Percentiles rank a stretch among this genome's conserved stretches.
These are phyloP conservation scores for Penicillium sp. DNA, from an alignment of 2,329 filamentous ascomycete genomes.

Conservation along the genomic window DNA sequence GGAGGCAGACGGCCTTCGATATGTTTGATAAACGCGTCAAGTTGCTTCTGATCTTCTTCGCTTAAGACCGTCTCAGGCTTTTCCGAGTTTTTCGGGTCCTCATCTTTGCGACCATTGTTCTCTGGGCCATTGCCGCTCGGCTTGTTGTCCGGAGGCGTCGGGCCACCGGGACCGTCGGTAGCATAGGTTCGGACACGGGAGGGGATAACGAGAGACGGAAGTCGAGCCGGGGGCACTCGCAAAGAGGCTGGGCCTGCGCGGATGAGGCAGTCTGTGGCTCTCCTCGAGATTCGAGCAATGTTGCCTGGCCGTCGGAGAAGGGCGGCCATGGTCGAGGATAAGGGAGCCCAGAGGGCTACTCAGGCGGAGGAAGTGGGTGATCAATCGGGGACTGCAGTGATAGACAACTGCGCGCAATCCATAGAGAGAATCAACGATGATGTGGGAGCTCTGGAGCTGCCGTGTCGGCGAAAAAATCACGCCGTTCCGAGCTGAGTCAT, in stretches of 20 bases:
- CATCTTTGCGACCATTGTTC: slow-evolving; percentile 30
- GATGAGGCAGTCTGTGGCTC: slow-evolving; percentile 54
- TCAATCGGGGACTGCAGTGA: slow-evolving; percentile 24
- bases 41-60: slow-evolving; percentile 55
- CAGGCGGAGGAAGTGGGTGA: slow-evolving; percentile 23
- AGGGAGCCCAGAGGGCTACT: slow-evolving; percentile 32
- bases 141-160: slow-evolving; percentile 44
- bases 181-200: slow-evolving; percentile 41
- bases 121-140: slow-evolving; percentile 47
- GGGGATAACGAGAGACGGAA: slow-evolving; percentile 37
- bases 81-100: slow-evolving; percentile 33
- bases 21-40: slow-evolving; percentile 57
- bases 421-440: slow-evolving; percentile 21
- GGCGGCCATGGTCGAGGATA: slow-evolving; percentile 60
- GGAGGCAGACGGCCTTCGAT: slow-evolving; percentile 61
- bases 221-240: slow-evolving; percentile 39
- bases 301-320: slow-evolving; percentile 65
- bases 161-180: slow-evolving; percentile 45
- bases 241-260: slow-evolving; percentile 48
- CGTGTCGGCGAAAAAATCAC: slow-evolving; percentile 29
- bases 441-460: slow-evolving; percentile 26
- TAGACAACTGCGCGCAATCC: slow-evolving; percentile 25
- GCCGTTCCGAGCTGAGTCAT: slow-evolving; percentile 38
- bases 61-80: slow-evolving; percentile 49
- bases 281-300: slow-evolving; percentile 61